Evolutionary conservation across 2,329 filamentous ascomycete genomes (phyloP).

Genomic region (Ramichloridium luteum): DNA sequence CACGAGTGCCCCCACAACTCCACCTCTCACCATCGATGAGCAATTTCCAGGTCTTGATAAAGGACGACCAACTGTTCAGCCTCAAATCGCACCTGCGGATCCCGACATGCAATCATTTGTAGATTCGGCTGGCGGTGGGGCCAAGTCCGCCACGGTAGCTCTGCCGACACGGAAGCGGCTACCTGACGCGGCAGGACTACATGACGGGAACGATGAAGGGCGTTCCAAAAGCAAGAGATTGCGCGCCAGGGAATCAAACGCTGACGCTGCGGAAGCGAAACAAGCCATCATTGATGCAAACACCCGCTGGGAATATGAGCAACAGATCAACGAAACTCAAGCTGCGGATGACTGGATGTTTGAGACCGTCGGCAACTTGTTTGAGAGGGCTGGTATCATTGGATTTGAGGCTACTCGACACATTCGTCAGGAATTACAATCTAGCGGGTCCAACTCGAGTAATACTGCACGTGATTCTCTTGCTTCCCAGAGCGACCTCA

Average conservation of each 20-base stretch:
- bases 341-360: conserved; percentile 48
- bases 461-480: conserved; percentile 1
- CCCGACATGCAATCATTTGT: conserved; percentile 10
- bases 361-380: conserved; percentile 39
- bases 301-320: conserved; percentile 41
- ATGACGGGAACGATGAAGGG: conserved; percentile 44
- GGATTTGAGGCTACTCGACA: conserved; percentile 19
- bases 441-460: not conserved
- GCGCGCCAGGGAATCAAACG: conserved; percentile 45
- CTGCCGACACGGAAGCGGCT: conserved; percentile 45
- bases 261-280: conserved; percentile 33
- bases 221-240: conserved; percentile 49
- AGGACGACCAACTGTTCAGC: conserved; percentile 21
- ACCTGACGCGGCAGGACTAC: conserved; percentile 46
- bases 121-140: not conserved
- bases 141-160: conserved; percentile 17
- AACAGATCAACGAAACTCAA: conserved; percentile 40
- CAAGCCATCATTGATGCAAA: conserved; percentile 34
- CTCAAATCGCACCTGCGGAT: conserved; percentile 20
- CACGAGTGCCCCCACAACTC: too few relatives aligned
- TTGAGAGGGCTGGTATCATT: conserved; percentile 40
- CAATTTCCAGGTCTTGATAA: conserved; percentile 24
- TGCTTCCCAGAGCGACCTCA: conserved; percentile 6
- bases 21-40: conserved; percentile 12
- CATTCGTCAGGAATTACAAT: conserved; percentile 19